Conservation (phyloP, 805 yeast genomes). For the Yamadazyma akitaensis region DNA sequence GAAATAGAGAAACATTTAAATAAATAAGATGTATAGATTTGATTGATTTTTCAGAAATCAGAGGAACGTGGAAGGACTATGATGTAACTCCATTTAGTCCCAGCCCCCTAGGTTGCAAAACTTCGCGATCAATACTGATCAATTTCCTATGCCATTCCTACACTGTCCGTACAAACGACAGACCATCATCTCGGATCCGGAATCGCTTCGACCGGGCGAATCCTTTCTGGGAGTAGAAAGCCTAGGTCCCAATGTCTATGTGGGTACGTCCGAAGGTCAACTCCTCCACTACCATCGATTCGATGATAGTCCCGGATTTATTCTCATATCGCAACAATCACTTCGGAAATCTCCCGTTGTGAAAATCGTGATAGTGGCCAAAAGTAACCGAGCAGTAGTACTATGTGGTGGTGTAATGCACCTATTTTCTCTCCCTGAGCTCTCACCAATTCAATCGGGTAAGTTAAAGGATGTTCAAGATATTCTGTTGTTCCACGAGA, state of each 20-base stretch:
- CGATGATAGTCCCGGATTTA: conserved; percentile 36
- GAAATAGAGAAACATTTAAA: not conserved
- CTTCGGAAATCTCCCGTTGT: conserved; percentile 15
- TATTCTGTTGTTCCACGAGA: conserved; percentile 21
- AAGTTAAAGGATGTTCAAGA: conserved; percentile 34
- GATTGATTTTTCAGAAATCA: not conserved
- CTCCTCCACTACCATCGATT: conserved; percentile 38
- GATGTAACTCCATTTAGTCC: not conserved
- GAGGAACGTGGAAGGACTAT: no score
- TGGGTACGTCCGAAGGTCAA: conserved; percentile 36
- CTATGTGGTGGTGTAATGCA: conserved; percentile 26
- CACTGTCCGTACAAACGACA: not conserved
- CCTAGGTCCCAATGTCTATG: conserved; percentile 30
- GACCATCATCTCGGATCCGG: not conserved
- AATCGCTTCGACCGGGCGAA: conserved; percentile 2
- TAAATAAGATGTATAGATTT: not conserved
- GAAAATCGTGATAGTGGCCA: conserved; percentile 25
- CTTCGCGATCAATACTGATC: not conserved
- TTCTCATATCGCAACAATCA: conserved; percentile 20
- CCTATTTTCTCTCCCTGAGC: conserved; percentile 34
- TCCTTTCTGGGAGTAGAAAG: conserved; percentile 20
- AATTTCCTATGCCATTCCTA: not conserved
- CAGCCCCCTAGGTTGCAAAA: not conserved
- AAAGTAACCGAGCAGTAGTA: conserved; percentile 20
- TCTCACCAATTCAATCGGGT: conserved; percentile 35